Evolutionary conservation across 1,284 basidiomycete genomes (phyloP), one percentile per base, ranked within the genome.

Genomic region (Stereum hirsutum): DNA sequence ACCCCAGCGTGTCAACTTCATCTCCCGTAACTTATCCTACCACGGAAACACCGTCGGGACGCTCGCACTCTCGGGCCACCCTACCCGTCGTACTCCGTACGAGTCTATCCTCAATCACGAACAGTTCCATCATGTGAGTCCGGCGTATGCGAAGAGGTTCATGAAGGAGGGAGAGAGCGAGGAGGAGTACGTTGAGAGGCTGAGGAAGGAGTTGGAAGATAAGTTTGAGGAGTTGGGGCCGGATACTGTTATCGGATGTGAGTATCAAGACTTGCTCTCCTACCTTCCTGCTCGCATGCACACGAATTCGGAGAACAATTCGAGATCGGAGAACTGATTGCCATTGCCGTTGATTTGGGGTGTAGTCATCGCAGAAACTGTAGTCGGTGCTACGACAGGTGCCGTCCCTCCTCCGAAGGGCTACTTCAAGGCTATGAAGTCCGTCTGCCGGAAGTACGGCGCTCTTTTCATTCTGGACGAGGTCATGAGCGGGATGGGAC

Each of bases 381-480:
- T 89, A 4, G 83, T 89, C 2, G 90, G 89, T 25, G 89, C 89
- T 0, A 82, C 89, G 0, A 80, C 82, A 0, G 90, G 89, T 23
- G 80, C 74, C 17, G 66, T 87, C 3, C 59, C 81, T 27, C 78
- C 87, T 7, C 87, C 86, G 1, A 83, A 81, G 52, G 87, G 85
- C 2, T 89, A 89, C 54, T 83, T 89, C 55, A 76, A 75, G 58
- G 85, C 84, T 4, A 88, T 92, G 76, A 88, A 87, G 54, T 76
- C 76, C 6, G 84, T 93, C n/a, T 91, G 89, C 54, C 75, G 89
- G 42, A 87, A 86, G 56, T 84, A 91, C 51, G 89, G 85, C 5
- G 86, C 84, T 1, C 62, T 93, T n/a, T 81, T 92, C 58, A 86
- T 90, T 36, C 71, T 91, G 33, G 89, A 93, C 56, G 89, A 93